Percentiles rank a stretch among this genome's conserved stretches.
These are phyloP conservation scores for Lepidium sativum DNA, from an alignment of 345 rosid genomes.

Conservation along the genomic window DNA sequence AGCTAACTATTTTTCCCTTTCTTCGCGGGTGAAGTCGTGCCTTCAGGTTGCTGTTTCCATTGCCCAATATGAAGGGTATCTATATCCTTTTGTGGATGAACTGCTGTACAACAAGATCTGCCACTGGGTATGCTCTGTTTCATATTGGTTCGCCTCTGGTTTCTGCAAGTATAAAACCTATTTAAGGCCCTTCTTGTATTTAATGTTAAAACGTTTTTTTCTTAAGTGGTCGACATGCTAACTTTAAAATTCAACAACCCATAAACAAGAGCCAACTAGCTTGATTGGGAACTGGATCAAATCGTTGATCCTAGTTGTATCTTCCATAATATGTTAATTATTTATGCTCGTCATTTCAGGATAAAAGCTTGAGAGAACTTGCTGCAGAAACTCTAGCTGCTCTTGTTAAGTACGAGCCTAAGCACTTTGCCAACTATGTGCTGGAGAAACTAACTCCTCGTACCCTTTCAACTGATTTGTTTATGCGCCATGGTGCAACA, in stretches of 20 bases:
- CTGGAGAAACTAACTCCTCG: constrained; percentile 65
- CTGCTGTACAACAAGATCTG: constrained; percentile 70
- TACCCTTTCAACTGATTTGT: constrained; percentile 86
- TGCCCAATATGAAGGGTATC: constrained; percentile 79
- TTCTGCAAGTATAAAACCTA: not conserved
- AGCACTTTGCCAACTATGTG: constrained; percentile 53
- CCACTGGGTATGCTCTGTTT: constrained; percentile 76
- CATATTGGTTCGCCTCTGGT: not conserved
- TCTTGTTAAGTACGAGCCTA: constrained; percentile 73
- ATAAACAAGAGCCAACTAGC: not conserved
- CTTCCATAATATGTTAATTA: not conserved
- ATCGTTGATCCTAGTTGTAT: not conserved
- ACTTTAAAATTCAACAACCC: not conserved
- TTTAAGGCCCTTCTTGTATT: not conserved
- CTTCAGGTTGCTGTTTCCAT: constrained; percentile 71
- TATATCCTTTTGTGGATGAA: constrained; percentile 85
- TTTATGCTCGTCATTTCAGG: constrained; percentile 32
- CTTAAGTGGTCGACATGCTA: not conserved
- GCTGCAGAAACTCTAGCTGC: constrained; percentile 82
- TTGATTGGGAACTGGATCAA: not conserved
- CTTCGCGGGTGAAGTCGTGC: constrained; percentile 77
- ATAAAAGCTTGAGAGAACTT: constrained; percentile 88
- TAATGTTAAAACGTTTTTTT: not conserved
- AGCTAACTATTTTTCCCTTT: constrained; percentile 96
- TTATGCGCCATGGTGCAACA: constrained; percentile 93